Conservation (phyloP, 2,329 filamentous ascomycete genomes). For the Dactylellina parvicollis region DNA sequence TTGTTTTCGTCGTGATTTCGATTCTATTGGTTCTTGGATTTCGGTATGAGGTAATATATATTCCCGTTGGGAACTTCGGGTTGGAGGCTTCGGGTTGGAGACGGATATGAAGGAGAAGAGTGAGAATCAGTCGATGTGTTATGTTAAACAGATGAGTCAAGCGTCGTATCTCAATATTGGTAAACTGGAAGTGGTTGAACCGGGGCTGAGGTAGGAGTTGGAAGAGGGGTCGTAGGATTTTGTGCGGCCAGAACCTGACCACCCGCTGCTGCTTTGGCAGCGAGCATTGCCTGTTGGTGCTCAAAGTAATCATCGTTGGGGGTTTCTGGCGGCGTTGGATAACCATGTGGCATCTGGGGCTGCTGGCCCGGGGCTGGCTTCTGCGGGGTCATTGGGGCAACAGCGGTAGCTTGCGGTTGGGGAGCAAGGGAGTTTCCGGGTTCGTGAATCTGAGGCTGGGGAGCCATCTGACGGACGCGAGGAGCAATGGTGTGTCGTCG, state of each 20-base stretch:
- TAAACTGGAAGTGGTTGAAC: constrained; percentile 34
- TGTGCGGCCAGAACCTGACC: constrained; percentile 54
- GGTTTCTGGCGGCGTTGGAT: constrained; percentile 85
- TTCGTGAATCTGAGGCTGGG: constrained; percentile 67
- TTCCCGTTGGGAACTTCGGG: background rate
- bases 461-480: constrained; percentile 63
- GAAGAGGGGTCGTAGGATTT: constrained; percentile 56
- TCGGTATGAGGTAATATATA: too few relatives aligned
- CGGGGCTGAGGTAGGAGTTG: constrained; percentile 53
- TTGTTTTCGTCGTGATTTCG: constrained; percentile 22
- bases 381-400: constrained; percentile 80
- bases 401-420: constrained; percentile 65
- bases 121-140: background rate
- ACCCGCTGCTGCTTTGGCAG: constrained; percentile 59
- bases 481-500: constrained; percentile 61
- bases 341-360: constrained; percentile 74
- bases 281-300: constrained; percentile 49
- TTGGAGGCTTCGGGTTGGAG: background rate
- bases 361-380: constrained; percentile 68
- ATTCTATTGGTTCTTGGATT: constrained; percentile 13
- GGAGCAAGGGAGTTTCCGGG: constrained; percentile 63
- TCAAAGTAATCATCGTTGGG: constrained; percentile 72
- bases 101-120: background rate
- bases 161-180: constrained; percentile 22
- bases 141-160: background rate